Evolutionary conservation across 441 rosid genomes (phyloP).

Genomic region (Euphorbia celastroides): DNA sequence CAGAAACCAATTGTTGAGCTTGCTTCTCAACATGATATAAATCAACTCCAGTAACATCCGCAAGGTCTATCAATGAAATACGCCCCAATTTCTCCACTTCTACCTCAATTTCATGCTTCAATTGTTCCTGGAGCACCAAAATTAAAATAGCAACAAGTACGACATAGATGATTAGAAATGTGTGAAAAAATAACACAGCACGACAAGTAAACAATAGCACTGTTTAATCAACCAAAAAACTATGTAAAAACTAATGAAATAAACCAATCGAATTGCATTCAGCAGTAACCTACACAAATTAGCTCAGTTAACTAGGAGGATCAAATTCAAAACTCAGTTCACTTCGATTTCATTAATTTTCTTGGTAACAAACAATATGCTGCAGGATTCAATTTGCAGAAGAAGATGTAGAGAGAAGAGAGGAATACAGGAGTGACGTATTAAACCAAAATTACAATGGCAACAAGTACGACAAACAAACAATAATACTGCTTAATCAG

Average conservation of each 20-base stretch:
- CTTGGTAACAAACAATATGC: background rate
- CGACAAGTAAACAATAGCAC: background rate
- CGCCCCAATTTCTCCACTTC: constrained; percentile 73
- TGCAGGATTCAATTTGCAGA: too few relatives aligned
- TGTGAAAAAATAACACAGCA: background rate
- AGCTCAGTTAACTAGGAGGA: constrained; percentile 3
- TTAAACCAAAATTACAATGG: too few relatives aligned
- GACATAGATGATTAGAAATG: background rate
- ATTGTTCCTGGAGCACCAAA: constrained; percentile 52
- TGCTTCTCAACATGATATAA: constrained; percentile 93
- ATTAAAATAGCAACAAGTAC: background rate
- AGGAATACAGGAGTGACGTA: too few relatives aligned
- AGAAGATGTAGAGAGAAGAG: too few relatives aligned
- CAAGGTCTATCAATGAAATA: constrained; percentile 77
- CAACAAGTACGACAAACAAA: background rate
- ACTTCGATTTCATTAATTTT: background rate
- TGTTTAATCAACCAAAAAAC: background rate
- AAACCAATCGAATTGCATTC: background rate
- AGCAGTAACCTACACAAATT: background rate
- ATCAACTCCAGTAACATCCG: constrained; percentile 79
- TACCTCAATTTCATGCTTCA: constrained; percentile 60
- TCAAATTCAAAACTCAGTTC: background rate
- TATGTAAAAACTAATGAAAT: background rate
- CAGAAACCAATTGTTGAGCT: constrained; percentile 58
- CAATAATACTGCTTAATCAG: background rate